phyloP scores from a whole-genome alignment of 2,329 filamentous ascomycete species.

The Diplodia intermedia region DNA sequence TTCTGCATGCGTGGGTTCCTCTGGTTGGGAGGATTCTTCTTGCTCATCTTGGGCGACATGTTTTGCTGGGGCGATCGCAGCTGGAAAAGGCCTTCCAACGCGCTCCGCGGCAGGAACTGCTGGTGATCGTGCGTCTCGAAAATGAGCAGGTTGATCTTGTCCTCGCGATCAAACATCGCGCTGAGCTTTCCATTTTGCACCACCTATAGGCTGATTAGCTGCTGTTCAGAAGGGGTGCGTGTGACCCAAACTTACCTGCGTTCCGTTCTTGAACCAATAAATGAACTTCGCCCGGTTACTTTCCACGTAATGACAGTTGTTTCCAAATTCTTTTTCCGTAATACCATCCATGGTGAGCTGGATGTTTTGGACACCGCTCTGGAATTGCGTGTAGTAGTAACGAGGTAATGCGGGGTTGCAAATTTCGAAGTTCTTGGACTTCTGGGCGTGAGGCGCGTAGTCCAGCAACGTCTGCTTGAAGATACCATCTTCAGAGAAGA shows the following conservation, averaged over 20 bases:
- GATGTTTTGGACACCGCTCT: slow-evolving; percentile 83
- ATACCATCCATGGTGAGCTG: slow-evolving; percentile 82
- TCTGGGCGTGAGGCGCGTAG: slow-evolving; percentile 52
- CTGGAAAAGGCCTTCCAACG: slow-evolving; percentile 55
- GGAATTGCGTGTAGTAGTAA: slow-evolving; percentile 90
- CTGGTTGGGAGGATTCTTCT: slow-evolving; percentile 62
- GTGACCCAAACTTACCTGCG: slow-evolving; percentile 68
- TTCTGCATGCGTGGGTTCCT: slow-evolving; percentile 54
- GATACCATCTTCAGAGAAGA: slow-evolving; percentile 79
- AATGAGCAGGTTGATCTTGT: slow-evolving; percentile 85
- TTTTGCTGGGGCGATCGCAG: slow-evolving; percentile 62
- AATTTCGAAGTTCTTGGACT: slow-evolving; percentile 85
- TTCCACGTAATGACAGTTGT: slow-evolving; percentile 75
- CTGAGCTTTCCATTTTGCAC: slow-evolving; percentile 78
- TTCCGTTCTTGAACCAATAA: slow-evolving; percentile 86
- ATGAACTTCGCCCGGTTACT: slow-evolving; percentile 80
- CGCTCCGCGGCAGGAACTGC: slow-evolving; percentile 79
- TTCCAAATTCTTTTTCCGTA: slow-evolving; percentile 63
- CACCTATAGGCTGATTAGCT: slow-evolving; percentile 60
- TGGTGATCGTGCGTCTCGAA: slow-evolving; percentile 78
- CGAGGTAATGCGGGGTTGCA: slow-evolving; percentile 79
- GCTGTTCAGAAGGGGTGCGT: background rate
- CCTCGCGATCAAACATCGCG: slow-evolving; percentile 78
- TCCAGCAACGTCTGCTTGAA: slow-evolving; percentile 74
- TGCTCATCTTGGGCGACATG: slow-evolving; percentile 63